Percentiles rank a stretch among this genome's conserved stretches.
Evolutionary conservation across 2,329 filamentous ascomycete genomes (phyloP).

Genomic region (Grosmannia serpens): DNA sequence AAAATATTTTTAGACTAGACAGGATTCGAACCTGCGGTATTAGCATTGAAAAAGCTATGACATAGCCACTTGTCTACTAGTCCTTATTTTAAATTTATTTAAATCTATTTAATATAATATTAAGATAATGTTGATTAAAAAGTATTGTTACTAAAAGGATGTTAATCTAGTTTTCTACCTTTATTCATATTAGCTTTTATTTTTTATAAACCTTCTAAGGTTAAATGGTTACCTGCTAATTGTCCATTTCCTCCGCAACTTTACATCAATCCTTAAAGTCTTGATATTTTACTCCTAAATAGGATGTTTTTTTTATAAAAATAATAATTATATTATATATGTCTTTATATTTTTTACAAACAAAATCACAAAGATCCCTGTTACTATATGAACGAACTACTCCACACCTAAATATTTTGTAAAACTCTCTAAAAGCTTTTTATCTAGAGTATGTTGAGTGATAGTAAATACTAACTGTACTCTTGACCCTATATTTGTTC

Average conservation of each 20-base stretch:
- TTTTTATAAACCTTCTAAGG: constrained; percentile 4
- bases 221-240: background rate
- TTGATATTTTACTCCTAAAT: background rate
- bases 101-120: constrained; percentile 9
- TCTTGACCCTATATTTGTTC: too few relatives aligned
- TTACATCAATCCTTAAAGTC: background rate
- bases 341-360: constrained; percentile 21
- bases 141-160: background rate
- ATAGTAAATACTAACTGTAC: too few relatives aligned
- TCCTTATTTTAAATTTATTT: constrained; percentile 7
- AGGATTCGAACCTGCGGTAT: too few relatives aligned
- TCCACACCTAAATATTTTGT: too few relatives aligned
- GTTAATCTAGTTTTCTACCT: constrained; percentile 3
- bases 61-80: too few relatives aligned
- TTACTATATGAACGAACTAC: too few relatives aligned
- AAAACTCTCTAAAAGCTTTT: constrained; percentile 4
- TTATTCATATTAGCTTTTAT: constrained; percentile 5
- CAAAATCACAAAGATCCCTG: too few relatives aligned
- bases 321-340: constrained; percentile 20
- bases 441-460: too few relatives aligned
- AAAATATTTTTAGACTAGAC: background rate
- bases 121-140: too few relatives aligned
- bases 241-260: background rate
- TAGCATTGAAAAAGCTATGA: too few relatives aligned
- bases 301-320: constrained; percentile 1